Conservation (phyloP, 2,329 filamentous ascomycete genomes). For the Fusarium liriodendri region DNA sequence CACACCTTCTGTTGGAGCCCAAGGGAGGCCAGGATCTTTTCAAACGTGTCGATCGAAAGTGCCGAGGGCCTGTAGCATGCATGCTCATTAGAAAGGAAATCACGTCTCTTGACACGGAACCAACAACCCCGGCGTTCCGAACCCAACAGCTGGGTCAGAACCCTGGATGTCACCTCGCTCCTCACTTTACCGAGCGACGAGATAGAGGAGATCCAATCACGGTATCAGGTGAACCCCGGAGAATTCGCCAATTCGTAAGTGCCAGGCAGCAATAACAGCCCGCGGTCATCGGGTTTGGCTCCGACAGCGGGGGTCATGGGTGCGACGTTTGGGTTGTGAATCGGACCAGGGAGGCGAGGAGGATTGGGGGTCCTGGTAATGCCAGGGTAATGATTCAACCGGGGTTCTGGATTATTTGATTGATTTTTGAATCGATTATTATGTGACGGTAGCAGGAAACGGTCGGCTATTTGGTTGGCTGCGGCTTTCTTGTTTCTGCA, state of each 20-base stretch:
- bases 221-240: constrained; percentile 19
- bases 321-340: constrained; percentile 28
- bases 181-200: constrained; percentile 17
- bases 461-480: constrained; percentile 4
- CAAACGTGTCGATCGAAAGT: constrained; percentile 24
- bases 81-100: constrained; percentile 1
- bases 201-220: constrained; percentile 32
- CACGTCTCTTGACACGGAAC: constrained; percentile 8
- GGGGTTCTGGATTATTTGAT: constrained; percentile 13
- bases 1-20: constrained; percentile 12
- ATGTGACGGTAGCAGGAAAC: constrained; percentile 3
- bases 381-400: constrained; percentile 22
- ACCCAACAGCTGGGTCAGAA: constrained; percentile 10
- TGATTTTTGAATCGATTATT: constrained; percentile 3
- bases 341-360: constrained; percentile 26
- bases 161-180: constrained; percentile 7
- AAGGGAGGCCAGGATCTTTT: constrained; percentile 13
- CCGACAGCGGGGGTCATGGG: constrained; percentile 32
- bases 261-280: constrained; percentile 17
- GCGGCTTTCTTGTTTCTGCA: not conserved
- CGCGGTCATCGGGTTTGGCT: constrained; percentile 25
- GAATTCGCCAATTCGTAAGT: constrained; percentile 30
- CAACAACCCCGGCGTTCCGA: constrained; percentile 1
- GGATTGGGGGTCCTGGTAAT: constrained; percentile 9
- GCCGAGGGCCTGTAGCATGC: not conserved